A percentile compares a stretch with the other conserved stretches of the same genome.
Evolutionary conservation across 225 moss, liverwort and hornwort genomes (phyloP).

Genomic region (Lunularia cruciata): DNA sequence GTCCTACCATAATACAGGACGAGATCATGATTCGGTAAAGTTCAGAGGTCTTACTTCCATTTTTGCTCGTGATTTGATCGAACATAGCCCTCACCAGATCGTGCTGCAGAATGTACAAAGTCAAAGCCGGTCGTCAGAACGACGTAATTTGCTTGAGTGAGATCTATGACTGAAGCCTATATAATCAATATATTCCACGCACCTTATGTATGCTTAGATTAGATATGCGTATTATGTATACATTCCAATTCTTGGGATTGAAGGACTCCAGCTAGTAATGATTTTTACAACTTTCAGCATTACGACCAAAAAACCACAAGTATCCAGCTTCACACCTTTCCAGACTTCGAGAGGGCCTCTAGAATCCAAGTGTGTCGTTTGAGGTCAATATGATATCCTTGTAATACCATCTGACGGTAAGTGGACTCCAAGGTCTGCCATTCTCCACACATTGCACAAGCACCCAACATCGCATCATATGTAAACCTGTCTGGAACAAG

Average conservation of each 20-base stretch:
- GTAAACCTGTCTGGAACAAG: conserved; percentile 64
- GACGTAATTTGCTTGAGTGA: too few species aligned
- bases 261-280: too few species aligned
- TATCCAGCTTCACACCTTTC: conserved; percentile 54
- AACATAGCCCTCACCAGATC: conserved; percentile 29
- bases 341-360: conserved; percentile 51
- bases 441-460: conserved; percentile 59
- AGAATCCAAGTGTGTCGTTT: conserved; percentile 77
- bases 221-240: too few species aligned
- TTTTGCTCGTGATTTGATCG: conserved; percentile 23
- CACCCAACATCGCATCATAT: conserved; percentile 83
- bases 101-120: conserved; percentile 23
- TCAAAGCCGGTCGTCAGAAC: too few species aligned
- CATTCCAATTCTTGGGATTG: too few species aligned
- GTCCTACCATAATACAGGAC: conserved; percentile 20
- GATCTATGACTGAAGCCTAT: too few species aligned
- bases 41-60: conserved; percentile 25
- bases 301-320: too few species aligned
- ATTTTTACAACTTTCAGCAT: too few species aligned
- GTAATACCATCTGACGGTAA: conserved; percentile 55
- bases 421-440: conserved; percentile 71
- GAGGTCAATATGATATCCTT: conserved; percentile 60
- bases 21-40: conserved; percentile 31
- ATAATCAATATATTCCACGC: too few species aligned
- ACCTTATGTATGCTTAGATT: too few species aligned